phyloP scores from a whole-genome alignment of 2,329 filamentous ascomycete genomes.

The Huntiella abstrusa region DNA sequence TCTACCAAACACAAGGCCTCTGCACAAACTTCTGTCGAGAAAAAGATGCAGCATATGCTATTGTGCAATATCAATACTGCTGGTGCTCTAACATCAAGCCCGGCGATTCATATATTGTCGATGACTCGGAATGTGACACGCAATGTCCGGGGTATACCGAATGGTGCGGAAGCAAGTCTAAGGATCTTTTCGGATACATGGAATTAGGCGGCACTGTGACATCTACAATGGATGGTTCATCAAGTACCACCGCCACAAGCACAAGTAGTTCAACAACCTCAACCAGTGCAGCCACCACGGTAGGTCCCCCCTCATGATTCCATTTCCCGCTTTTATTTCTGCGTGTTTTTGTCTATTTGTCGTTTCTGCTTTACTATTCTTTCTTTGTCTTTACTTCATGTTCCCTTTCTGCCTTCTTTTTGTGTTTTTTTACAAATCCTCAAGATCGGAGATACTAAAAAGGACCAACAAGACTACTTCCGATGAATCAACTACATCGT shows the following conservation, averaged over 20 bases:
- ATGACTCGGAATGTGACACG: constrained; percentile 30
- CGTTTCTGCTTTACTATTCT: not conserved
- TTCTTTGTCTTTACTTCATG: not conserved
- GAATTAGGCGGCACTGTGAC: constrained; percentile 19
- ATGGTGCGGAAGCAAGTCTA: constrained; percentile 38
- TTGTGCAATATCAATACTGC: constrained; percentile 45
- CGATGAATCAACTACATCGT: not conserved
- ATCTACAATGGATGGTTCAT: constrained; percentile 6
- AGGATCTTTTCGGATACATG: constrained; percentile 47
- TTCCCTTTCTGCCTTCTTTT: not conserved
- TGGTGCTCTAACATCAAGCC: constrained; percentile 61
- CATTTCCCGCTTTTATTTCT: not conserved
- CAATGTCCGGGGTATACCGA: constrained; percentile 56
- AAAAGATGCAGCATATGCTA: constrained; percentile 35
- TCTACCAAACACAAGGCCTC: constrained; percentile 50
- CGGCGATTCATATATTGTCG: constrained; percentile 21
- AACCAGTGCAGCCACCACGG: not conserved
- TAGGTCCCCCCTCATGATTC: not conserved
- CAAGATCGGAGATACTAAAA: constrained; percentile 5
- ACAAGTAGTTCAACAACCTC: constrained; percentile 15
- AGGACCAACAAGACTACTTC: constrained; percentile 7
- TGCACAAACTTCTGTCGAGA: constrained; percentile 41
- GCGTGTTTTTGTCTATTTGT: constrained; percentile 2
- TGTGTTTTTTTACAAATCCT: not conserved
- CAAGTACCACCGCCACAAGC: constrained; percentile 13